These are phyloP conservation scores for Ramichloridium luteum DNA, from an alignment of 2,329 filamentous ascomycete genomes.

Conservation along the genomic window DNA sequence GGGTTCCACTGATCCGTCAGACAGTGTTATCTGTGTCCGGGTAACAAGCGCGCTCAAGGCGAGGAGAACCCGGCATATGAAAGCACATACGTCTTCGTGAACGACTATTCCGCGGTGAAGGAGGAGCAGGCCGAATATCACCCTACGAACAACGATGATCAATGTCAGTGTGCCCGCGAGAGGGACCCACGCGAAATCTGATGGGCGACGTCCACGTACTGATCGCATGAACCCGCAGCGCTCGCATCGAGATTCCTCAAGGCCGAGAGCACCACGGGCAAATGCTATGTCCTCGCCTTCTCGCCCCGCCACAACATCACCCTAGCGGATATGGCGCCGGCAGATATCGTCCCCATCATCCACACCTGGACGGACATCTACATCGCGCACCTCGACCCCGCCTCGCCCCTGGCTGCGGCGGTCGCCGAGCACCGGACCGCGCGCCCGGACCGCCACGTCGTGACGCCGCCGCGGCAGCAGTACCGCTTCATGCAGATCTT, in stretches of 20 bases:
- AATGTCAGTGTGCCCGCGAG: too few relatives aligned
- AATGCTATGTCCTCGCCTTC: slow-evolving; percentile 95
- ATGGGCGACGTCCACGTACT: too few relatives aligned
- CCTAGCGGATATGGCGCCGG: slow-evolving; percentile 71
- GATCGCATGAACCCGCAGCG: slow-evolving; percentile 37
- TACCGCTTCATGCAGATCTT: slow-evolving; percentile 99
- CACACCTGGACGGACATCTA: slow-evolving; percentile 90
- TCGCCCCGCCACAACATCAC: slow-evolving; percentile 83
- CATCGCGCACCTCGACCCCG: slow-evolving; percentile 61
- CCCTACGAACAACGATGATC: slow-evolving; percentile 36
- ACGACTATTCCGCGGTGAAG: slow-evolving; percentile 95
- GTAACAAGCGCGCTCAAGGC: slow-evolving; percentile 78
- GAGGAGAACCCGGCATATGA: slow-evolving; percentile 77
- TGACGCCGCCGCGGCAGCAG: slow-evolving; percentile 53
- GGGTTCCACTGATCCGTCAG: slow-evolving; percentile 10
- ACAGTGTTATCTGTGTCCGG: slow-evolving; percentile 86
- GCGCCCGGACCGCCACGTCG: slow-evolving; percentile 29
- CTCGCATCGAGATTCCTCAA: slow-evolving; percentile 64
- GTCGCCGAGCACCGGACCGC: slow-evolving; percentile 27
- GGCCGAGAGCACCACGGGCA: slow-evolving; percentile 78
- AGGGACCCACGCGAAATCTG: too few relatives aligned
- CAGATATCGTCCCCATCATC: slow-evolving; percentile 70
- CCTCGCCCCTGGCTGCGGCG: slow-evolving; percentile 48
- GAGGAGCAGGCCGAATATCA: slow-evolving; percentile 76
- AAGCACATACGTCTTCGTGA: slow-evolving; percentile 85